These are phyloP conservation scores for Hebeloma cylindrosporum DNA, from an alignment of 768 basidiomycete species.

Conservation along the genomic window DNA sequence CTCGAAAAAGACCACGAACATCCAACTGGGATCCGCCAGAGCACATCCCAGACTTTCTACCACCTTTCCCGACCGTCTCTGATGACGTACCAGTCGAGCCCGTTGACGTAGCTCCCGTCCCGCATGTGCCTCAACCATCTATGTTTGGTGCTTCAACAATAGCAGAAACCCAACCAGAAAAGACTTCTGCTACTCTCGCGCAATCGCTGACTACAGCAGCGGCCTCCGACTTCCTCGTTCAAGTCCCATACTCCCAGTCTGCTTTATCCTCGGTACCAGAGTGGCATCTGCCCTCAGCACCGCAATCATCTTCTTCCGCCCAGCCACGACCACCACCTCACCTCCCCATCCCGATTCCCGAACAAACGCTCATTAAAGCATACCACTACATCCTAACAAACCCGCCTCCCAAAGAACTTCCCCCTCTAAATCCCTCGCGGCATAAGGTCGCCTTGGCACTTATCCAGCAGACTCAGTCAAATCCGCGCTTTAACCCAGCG, in stretches of 20 bases:
- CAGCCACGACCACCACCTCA: slow-evolving; percentile 28
- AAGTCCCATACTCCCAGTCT: slow-evolving; percentile 74
- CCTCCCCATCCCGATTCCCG: slow-evolving; percentile 52
- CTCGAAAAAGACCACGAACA: slow-evolving; percentile 57
- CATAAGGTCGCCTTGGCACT: slow-evolving; percentile 79
- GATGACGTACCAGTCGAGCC: slow-evolving; percentile 32
- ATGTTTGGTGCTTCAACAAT: slow-evolving; percentile 31
- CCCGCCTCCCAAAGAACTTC: slow-evolving; percentile 50
- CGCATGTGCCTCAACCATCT: slow-evolving; percentile 37
- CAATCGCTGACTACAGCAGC: slow-evolving; percentile 48
- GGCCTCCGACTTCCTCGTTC: slow-evolving; percentile 68
- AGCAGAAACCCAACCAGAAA: slow-evolving; percentile 36
- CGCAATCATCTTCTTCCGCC: slow-evolving; percentile 23
- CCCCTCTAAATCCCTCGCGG: slow-evolving; percentile 56
- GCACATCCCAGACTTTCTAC: slow-evolving; percentile 65
- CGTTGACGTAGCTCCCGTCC: slow-evolving; percentile 26
- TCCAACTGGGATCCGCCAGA: slow-evolving; percentile 60
- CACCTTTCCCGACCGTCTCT: slow-evolving; percentile 56
- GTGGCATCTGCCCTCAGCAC: slow-evolving; percentile 64
- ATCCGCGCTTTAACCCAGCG: slow-evolving; percentile 66
- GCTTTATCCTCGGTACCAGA: slow-evolving; percentile 62
- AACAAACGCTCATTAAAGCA: slow-evolving; percentile 63
- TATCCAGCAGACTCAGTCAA: slow-evolving; percentile 53
- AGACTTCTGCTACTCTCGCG: slow-evolving; percentile 39
- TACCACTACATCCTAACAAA: slow-evolving; percentile 80